A percentile compares a stretch with the other conserved stretches of the same genome.
Evolutionary conservation across 495 filamentous ascomycete species (phyloP).

Genomic region (Penicillium manginii): DNA sequence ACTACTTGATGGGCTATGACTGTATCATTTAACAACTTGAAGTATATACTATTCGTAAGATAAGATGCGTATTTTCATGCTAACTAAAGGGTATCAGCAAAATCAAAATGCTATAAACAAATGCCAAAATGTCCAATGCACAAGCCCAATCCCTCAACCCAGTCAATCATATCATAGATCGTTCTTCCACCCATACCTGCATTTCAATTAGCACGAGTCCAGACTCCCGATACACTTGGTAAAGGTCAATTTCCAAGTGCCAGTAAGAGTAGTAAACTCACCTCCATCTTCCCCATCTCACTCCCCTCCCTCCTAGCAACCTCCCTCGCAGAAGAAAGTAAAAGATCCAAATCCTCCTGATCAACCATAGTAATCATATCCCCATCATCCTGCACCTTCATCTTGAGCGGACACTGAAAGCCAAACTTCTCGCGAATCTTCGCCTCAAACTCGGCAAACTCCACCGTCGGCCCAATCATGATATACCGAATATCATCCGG

Average conservation of each 20-base stretch:
- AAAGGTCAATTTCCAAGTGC: not conserved
- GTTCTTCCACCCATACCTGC: conserved; percentile 71
- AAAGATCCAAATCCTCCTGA: conserved; percentile 92
- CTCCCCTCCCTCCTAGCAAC: conserved; percentile 70
- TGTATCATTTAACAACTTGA: too few relatives aligned
- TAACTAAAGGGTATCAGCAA: conserved; percentile 29
- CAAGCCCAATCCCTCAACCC: conserved; percentile 3
- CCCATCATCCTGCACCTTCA: conserved; percentile 83
- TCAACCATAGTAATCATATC: conserved; percentile 98
- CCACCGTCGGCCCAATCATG: conserved; percentile 74
- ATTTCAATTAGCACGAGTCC: conserved; percentile 14
- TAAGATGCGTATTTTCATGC: conserved; percentile 11
- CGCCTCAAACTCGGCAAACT: conserved; percentile 74
- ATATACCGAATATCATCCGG: conserved; percentile 92
- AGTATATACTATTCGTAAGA: not conserved
- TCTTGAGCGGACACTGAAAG: conserved; percentile 69
- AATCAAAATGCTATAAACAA: conserved; percentile 24
- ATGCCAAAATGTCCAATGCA: conserved; percentile 7
- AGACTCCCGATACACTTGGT: not conserved
- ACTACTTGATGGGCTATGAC: too few relatives aligned
- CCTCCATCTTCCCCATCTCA: conserved; percentile 96
- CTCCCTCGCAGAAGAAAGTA: conserved; percentile 67
- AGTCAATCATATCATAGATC: conserved; percentile 31
- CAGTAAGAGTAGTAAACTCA: conserved; percentile 49
- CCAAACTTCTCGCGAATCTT: conserved; percentile 85